Conservation (phyloP, 257 asterid species). For the Apocynum venetum region DNA sequence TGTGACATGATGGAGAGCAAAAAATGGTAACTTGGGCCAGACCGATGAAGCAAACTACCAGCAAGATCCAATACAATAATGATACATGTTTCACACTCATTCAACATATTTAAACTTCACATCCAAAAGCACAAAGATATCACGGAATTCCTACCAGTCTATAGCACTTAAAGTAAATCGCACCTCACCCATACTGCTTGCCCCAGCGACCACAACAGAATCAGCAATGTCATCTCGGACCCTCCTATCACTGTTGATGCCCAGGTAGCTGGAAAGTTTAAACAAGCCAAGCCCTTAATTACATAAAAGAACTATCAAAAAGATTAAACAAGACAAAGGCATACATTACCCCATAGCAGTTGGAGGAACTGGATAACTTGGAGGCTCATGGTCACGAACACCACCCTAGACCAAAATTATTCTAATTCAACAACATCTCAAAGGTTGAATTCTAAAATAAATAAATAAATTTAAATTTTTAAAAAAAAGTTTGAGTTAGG, state of each 20-base stretch:
- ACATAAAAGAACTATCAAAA: neutral
- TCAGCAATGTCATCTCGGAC: slow-evolving; percentile 23
- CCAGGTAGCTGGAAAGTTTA: slow-evolving; percentile 42
- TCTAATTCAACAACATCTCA: slow-evolving; percentile 10
- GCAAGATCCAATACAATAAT: neutral
- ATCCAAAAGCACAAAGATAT: neutral
- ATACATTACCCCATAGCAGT: slow-evolving; percentile 49
- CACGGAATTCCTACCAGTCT: neutral
- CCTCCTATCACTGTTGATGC: slow-evolving; percentile 34
- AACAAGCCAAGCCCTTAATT: neutral
- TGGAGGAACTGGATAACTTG: slow-evolving; percentile 49
- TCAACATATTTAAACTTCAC: neutral
- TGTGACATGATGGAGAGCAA: neutral
- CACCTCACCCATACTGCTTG: slow-evolving; percentile 50
- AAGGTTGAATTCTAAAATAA: neutral
- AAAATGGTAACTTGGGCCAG: neutral
- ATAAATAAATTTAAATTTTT: neutral
- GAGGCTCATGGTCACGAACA: slow-evolving; percentile 49
- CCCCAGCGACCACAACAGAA: slow-evolving; percentile 40
- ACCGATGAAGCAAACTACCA: neutral
- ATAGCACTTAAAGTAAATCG: slow-evolving; percentile 18
- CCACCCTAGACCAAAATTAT: slow-evolving; percentile 40
- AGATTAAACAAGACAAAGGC: slow-evolving; percentile 3
- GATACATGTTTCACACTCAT: neutral
- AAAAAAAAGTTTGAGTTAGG: too few relatives aligned